Evolutionary conservation across 345 rosid genomes (phyloP).

Genomic region (Heritiera littoralis): DNA sequence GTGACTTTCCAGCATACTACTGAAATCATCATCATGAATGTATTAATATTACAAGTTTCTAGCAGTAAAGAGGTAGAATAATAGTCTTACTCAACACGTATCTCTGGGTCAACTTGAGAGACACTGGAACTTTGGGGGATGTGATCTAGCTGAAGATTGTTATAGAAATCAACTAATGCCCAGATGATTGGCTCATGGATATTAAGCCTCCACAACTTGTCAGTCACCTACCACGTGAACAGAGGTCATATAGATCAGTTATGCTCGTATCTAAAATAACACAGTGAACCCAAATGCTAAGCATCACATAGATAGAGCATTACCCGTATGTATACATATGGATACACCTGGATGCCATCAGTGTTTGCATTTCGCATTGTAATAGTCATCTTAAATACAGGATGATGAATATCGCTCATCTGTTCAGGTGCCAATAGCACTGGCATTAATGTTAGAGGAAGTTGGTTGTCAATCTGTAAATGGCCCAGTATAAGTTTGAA

Average conservation of each 20-base stretch:
- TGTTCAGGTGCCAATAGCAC: conserved; percentile 90
- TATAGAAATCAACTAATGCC: conserved; percentile 79
- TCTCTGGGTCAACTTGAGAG: conserved; percentile 94
- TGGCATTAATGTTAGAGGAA: conserved; percentile 91
- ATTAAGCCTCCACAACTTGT: conserved; percentile 81
- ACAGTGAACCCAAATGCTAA: conserved; percentile 10
- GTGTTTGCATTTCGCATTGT: conserved; percentile 73
- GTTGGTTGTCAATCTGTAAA: conserved; percentile 94
- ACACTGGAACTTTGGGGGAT: conserved; percentile 70
- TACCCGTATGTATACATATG: conserved; percentile 91
- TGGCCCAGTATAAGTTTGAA: conserved; percentile 53
- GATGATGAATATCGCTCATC: conserved; percentile 66
- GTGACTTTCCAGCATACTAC: neutral
- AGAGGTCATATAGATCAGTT: conserved; percentile 21
- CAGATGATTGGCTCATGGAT: conserved; percentile 97
- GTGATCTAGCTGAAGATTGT: conserved; percentile 77
- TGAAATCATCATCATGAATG: neutral
- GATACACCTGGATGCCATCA: conserved; percentile 80
- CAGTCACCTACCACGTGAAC: conserved; percentile 62
- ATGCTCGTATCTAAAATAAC: conserved; percentile 16
- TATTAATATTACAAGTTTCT: neutral
- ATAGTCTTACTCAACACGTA: conserved; percentile 70
- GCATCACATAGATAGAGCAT: conserved; percentile 19
- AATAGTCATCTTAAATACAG: conserved; percentile 90
- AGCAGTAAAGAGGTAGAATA: conserved; percentile 10